These are phyloP conservation scores for Coprinellus micaceus DNA, from an alignment of 768 basidiomycete genomes.

Conservation along the genomic window DNA sequence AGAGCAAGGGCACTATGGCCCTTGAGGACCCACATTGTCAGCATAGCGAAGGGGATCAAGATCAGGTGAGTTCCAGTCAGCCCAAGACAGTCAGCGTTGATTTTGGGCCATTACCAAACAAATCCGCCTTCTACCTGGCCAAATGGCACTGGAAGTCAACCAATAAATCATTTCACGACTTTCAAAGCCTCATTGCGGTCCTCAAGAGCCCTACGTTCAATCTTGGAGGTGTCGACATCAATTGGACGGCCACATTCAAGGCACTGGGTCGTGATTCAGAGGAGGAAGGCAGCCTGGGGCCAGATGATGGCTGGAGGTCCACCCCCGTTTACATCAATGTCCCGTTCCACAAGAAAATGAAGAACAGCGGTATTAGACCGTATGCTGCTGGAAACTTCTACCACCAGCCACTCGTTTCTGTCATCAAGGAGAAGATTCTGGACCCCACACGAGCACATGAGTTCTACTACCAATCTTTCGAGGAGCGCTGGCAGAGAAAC, in stretches of 20 bases:
- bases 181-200: not conserved
- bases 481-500: no score
- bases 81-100: no score
- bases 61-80: no score
- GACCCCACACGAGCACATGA: not conserved
- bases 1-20: no score
- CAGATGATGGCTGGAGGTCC: not conserved
- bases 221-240: not conserved
- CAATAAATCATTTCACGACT: not conserved
- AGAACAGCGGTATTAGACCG: no score
- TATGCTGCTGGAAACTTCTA: not conserved
- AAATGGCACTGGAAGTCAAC: not conserved
- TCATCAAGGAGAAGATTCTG: not conserved
- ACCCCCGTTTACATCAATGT: not conserved
- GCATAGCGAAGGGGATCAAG: no score
- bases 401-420: not conserved
- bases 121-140: not conserved
- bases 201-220: not conserved
- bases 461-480: no score
- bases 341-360: conserved; percentile 1
- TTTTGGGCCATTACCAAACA: not conserved
- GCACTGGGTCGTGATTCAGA: not conserved
- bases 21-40: no score
- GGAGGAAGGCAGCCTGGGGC: not conserved
- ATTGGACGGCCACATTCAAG: not conserved